Evolutionary conservation across 164 flowering plant species (phyloP).

Genomic region (Vitis rotundifolia): DNA sequence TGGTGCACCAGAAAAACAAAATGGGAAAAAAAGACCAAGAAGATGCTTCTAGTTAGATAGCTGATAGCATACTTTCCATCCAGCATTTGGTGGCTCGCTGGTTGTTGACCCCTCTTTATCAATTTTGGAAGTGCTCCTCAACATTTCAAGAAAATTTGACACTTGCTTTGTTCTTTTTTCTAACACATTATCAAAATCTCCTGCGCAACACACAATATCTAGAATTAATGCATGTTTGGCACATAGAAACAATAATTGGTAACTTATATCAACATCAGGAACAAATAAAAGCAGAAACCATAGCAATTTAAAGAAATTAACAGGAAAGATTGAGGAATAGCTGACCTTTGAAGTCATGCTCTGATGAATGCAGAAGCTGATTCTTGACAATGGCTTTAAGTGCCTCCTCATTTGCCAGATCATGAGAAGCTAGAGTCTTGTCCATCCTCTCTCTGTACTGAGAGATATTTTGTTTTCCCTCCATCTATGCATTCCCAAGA

Average conservation of each 20-base stretch:
- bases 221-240: background rate
- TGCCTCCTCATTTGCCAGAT: conserved; percentile 45
- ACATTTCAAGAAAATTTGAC: conserved; percentile 59
- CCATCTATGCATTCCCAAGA: conserved; percentile 51
- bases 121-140: conserved; percentile 57
- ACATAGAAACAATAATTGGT: background rate
- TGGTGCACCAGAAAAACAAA: background rate
- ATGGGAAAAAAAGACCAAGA: background rate
- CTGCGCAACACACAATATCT: conserved; percentile 29
- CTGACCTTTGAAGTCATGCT: conserved; percentile 42
- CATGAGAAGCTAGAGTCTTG: conserved; percentile 64
- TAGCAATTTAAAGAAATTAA: background rate
- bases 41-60: background rate
- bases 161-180: conserved; percentile 47
- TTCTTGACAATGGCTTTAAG: conserved; percentile 57
- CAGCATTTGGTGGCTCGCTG: conserved; percentile 29
- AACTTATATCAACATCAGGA: background rate
- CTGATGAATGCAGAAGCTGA: conserved; percentile 53
- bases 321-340: conserved; percentile 5
- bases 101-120: conserved; percentile 26
- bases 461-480: conserved; percentile 36
- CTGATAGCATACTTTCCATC: conserved; percentile 72
- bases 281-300: background rate
- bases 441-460: conserved; percentile 69
- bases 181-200: conserved; percentile 32